A percentile compares a stretch with the other conserved stretches of the same genome.
Evolutionary conservation across 805 yeast genomes (phyloP).

Genomic region (Teunomyces barrocoloradensis): DNA sequence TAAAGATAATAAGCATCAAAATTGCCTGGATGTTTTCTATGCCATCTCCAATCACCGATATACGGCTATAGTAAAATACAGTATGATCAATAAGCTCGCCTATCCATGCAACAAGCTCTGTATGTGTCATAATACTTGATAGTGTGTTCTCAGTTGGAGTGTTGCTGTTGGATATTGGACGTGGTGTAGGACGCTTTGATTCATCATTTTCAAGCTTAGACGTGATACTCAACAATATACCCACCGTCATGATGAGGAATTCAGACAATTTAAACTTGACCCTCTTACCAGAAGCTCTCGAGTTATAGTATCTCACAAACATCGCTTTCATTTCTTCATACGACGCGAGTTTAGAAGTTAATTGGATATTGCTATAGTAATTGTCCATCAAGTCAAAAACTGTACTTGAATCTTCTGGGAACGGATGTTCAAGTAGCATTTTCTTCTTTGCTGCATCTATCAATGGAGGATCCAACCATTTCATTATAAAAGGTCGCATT

Average conservation of each 20-base stretch:
- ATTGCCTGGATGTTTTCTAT: constrained; percentile 20
- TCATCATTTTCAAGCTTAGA: not conserved
- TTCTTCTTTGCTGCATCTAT: constrained; percentile 17
- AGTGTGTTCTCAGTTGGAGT: not conserved
- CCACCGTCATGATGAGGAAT: constrained; percentile 31
- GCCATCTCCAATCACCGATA: constrained; percentile 24
- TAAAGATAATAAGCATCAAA: constrained; percentile 16
- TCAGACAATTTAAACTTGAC: constrained; percentile 27
- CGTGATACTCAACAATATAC: constrained; percentile 20
- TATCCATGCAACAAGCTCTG: constrained; percentile 19
- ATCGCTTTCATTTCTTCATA: constrained; percentile 14
- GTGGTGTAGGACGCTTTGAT: not conserved
- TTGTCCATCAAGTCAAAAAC: constrained; percentile 25
- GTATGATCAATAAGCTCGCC: constrained; percentile 16
- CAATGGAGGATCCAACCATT: constrained; percentile 33
- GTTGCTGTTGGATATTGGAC: not conserved
- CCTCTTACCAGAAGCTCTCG: constrained; percentile 6
- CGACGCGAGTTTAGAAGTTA: constrained; percentile 21
- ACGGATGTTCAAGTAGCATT: constrained; percentile 22
- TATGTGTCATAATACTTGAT: not conserved
- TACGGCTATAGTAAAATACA: constrained; percentile 21
- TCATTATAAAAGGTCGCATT: constrained; percentile 14
- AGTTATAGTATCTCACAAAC: constrained; percentile 24
- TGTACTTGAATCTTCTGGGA: constrained; percentile 18
- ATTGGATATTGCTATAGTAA: constrained; percentile 20